phyloP scores from a whole-genome alignment of 345 rosid species.

The Salix arbutifolia region DNA sequence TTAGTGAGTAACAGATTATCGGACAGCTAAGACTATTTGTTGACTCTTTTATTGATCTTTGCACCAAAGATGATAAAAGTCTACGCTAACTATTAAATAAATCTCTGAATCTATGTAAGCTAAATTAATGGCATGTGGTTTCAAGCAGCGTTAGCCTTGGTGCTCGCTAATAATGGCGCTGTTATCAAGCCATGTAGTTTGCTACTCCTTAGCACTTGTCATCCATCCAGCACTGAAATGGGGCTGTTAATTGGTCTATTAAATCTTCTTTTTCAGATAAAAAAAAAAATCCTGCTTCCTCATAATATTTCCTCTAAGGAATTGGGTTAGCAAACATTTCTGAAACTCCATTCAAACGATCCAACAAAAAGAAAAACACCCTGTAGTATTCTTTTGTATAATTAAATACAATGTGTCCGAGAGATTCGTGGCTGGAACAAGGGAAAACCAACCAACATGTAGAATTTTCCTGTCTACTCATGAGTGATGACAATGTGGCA shows the following conservation, averaged over 20 bases:
- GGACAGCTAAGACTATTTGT: neutral
- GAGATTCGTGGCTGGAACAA: constrained; percentile 5
- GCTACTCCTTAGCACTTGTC: neutral
- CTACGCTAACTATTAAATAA: neutral
- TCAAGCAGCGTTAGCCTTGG: neutral
- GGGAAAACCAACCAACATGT: neutral
- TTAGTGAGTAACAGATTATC: neutral
- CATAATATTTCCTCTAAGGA: neutral
- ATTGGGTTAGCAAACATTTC: neutral
- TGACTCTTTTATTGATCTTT: neutral
- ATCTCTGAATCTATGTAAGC: neutral
- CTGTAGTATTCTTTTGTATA: neutral
- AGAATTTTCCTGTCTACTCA: neutral
- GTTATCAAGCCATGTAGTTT: neutral
- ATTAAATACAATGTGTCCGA: neutral
- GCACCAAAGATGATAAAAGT: neutral
- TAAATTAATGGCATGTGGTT: constrained; percentile 5
- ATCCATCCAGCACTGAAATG: neutral
- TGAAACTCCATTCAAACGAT: neutral
- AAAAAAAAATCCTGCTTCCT: neutral
- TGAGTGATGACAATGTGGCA: neutral
- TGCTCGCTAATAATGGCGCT: neutral
- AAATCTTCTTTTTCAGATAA: neutral
- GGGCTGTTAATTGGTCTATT: neutral
- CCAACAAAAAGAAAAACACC: neutral